These are phyloP conservation scores for Cornus controversa DNA, from an alignment of 148 eudicot species.

Conservation along the genomic window DNA sequence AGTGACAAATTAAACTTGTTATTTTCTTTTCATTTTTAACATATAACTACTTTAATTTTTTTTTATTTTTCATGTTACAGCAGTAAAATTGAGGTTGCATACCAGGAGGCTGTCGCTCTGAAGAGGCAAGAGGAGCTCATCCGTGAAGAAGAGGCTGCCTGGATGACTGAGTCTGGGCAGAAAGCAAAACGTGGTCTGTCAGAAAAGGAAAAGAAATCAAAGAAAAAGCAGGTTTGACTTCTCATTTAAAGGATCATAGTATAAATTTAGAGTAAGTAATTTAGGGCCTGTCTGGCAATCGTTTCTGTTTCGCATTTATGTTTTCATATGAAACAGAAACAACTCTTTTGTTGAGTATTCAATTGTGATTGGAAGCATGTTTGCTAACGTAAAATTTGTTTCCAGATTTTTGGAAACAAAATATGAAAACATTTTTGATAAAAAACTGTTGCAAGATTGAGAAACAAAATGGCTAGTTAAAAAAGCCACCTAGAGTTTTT, in stretches of 20 bases:
- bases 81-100: constrained; percentile 93
- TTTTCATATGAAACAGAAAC: no score
- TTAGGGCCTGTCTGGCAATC: no score
- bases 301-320: no score
- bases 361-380: no score
- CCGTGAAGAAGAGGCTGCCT: constrained; percentile 93
- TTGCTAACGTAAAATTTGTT: no score
- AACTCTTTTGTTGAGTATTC: no score
- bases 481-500: no score
- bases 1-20: not conserved
- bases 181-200: constrained; percentile 71
- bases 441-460: no score
- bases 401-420: no score
- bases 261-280: no score
- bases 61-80: constrained; percentile 28
- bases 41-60: not conserved
- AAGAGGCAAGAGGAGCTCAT: constrained; percentile 99
- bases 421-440: no score
- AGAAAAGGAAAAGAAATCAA: constrained; percentile 81
- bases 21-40: not conserved
- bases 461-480: no score
- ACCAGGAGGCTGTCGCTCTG: constrained; percentile 94
- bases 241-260: not conserved
- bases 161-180: constrained; percentile 82
- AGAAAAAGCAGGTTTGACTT: constrained; percentile 89